A percentile compares a stretch with the other conserved stretches of the same genome.
Conservation (phyloP, 345 rosid species). For the Eucalyptus regnans region DNA sequence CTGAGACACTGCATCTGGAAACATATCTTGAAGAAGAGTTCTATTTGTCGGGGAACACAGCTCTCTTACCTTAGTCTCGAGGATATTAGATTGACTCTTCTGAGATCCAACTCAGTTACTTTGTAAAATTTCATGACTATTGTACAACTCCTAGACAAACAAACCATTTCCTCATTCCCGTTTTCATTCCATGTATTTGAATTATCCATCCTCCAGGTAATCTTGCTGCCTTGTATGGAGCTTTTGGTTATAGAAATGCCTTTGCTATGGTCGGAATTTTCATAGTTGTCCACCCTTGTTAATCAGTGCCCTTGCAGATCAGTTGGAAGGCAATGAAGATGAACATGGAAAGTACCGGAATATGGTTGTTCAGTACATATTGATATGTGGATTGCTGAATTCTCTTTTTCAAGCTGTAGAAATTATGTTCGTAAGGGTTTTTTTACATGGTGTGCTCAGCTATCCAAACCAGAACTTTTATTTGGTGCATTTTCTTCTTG, state of each 20-base stretch:
- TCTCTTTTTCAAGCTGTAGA: not conserved
- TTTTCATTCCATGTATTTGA: not conserved
- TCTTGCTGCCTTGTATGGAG: not conserved
- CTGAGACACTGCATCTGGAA: not conserved
- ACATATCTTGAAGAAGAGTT: not conserved
- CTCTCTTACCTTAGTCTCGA: not conserved
- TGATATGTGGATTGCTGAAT: too few relatives aligned
- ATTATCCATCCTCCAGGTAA: not conserved
- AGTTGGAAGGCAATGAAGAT: slow-evolving; percentile 74
- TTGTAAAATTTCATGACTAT: not conserved
- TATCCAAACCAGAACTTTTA: not conserved
- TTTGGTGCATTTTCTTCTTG: not conserved
- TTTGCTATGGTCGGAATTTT: not conserved
- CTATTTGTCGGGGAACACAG: not conserved
- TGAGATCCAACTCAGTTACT: fast-evolving
- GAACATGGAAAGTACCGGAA: slow-evolving; percentile 61
- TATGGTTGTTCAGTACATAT: slow-evolving; percentile 29
- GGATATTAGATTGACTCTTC: not conserved
- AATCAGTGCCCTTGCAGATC: slow-evolving; percentile 78
- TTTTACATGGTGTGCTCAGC: not conserved
- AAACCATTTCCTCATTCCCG: not conserved
- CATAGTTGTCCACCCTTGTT: slow-evolving; percentile 8
- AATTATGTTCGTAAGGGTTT: not conserved
- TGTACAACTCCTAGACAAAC: not conserved
- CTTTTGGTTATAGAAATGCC: not conserved